Percentiles rank a stretch among this genome's conserved stretches.
Conservation (phyloP, 2,329 filamentous ascomycete species). For the Cladorrhinum sp. region DNA sequence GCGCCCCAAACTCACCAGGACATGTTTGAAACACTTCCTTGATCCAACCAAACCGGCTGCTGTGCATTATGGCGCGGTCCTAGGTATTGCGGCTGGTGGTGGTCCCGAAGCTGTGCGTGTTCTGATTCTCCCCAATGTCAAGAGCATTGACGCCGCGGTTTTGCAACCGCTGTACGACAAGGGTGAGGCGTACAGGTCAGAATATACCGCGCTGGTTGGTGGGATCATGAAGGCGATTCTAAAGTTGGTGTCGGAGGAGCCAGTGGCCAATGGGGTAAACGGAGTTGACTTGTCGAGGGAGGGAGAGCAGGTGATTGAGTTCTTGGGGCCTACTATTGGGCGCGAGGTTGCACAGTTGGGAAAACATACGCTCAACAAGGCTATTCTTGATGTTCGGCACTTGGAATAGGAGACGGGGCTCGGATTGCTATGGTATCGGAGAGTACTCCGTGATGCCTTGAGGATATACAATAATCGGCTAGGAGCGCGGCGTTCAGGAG, state of each 20-base stretch:
- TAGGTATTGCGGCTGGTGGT: slow-evolving; percentile 74
- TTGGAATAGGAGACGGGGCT: slow-evolving; percentile 40
- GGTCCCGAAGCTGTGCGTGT: slow-evolving; percentile 59
- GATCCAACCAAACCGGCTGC: slow-evolving; percentile 79
- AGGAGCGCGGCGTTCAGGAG: background rate
- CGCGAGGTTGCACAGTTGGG: slow-evolving; percentile 44
- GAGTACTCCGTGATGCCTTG: background rate
- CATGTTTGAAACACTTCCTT: slow-evolving; percentile 87
- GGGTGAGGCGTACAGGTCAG: slow-evolving; percentile 42
- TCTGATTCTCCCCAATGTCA: slow-evolving; percentile 54
- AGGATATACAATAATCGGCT: too few species aligned
- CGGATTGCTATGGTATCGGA: background rate
- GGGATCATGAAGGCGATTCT: slow-evolving; percentile 54
- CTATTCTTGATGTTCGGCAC: slow-evolving; percentile 54
- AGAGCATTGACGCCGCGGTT: slow-evolving; percentile 51
- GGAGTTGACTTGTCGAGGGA: slow-evolving; percentile 39
- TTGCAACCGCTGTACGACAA: slow-evolving; percentile 53
- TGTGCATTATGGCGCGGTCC: slow-evolving; percentile 84
- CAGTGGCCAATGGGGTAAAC: slow-evolving; percentile 40
- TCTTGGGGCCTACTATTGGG: slow-evolving; percentile 55
- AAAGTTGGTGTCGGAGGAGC: slow-evolving; percentile 1
- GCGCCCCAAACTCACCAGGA: slow-evolving; percentile 84
- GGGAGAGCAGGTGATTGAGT: slow-evolving; percentile 48
- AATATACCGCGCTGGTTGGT: slow-evolving; percentile 55
- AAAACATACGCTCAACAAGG: slow-evolving; percentile 47